phyloP scores from a whole-genome alignment of 768 basidiomycete genomes.

The Amanita fuliginea region DNA sequence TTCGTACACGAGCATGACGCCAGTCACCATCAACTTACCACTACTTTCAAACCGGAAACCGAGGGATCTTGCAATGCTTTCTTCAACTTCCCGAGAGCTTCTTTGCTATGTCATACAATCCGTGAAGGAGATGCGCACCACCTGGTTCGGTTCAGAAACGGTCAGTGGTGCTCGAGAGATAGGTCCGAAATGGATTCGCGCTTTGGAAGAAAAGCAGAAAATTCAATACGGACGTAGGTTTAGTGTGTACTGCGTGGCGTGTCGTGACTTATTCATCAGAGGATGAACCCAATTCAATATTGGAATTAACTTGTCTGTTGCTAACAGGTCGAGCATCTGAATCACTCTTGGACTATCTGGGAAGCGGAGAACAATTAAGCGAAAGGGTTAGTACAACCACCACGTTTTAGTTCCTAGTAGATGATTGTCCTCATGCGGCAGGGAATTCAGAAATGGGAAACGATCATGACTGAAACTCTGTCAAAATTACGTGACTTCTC shows the following conservation, averaged over 20 bases:
- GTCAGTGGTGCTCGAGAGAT: conserved; percentile 58
- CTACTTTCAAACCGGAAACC: conserved; percentile 43
- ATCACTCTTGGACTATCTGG: conserved; percentile 61
- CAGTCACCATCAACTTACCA: conserved; percentile 40
- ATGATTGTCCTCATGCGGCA: conserved; percentile 17
- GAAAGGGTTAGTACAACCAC: conserved; percentile 47
- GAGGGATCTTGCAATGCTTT: conserved; percentile 62
- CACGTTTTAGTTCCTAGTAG: conserved; percentile 1
- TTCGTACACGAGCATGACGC: conserved; percentile 24
- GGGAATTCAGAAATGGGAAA: conserved; percentile 80
- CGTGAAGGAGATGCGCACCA: conserved; percentile 57
- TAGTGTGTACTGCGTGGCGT: conserved; percentile 4
- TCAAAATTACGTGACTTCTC: conserved; percentile 64
- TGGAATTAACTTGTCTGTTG: conserved; percentile 63
- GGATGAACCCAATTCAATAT: conserved; percentile 46
- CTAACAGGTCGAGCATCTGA: conserved; percentile 66
- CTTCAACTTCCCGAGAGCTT: conserved; percentile 60
- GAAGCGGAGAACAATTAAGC: conserved; percentile 70
- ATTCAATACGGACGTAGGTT: conserved; percentile 56
- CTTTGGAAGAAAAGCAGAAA: conserved; percentile 52
- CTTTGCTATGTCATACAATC: conserved; percentile 62
- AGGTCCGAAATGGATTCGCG: conserved; percentile 63
- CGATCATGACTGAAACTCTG: conserved; percentile 58
- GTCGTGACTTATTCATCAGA: conserved; percentile 26
- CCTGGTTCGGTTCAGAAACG: conserved; percentile 65